Conservation (phyloP, 768 basidiomycete genomes). For the Hygrophorus pudorinus region DNA sequence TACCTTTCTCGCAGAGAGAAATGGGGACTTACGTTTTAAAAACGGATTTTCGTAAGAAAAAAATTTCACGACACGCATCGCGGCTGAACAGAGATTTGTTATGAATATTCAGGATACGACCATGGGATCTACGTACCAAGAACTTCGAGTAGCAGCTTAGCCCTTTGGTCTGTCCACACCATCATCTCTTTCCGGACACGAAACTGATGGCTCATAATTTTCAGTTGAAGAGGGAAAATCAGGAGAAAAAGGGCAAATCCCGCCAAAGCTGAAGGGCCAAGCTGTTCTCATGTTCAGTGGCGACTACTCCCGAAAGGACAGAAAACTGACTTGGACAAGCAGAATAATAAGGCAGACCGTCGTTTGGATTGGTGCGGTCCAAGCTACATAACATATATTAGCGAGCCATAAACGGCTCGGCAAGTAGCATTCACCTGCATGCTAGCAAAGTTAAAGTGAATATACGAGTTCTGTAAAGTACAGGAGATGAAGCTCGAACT, state of each 20-base stretch:
- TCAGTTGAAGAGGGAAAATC: constrained; percentile 53
- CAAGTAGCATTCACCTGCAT: no score
- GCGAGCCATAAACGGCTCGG: no score
- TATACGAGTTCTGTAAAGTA: background rate
- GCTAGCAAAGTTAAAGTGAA: no score
- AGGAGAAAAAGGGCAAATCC: constrained; percentile 60
- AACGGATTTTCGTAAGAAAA: constrained; percentile 68
- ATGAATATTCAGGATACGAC: background rate
- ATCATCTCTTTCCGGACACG: constrained; percentile 42
- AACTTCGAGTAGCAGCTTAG: constrained; percentile 57
- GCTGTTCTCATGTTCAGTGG: constrained; percentile 21
- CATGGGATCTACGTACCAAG: constrained; percentile 22
- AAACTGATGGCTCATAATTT: constrained; percentile 52
- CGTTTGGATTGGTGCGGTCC: constrained; percentile 64
- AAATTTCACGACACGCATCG: constrained; percentile 69
- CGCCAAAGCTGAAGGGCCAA: constrained; percentile 61
- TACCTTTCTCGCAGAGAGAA: background rate
- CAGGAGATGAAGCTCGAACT: constrained; percentile 18
- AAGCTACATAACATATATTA: constrained; percentile 24
- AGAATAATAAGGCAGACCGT: constrained; percentile 49
- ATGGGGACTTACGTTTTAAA: constrained; percentile 37
- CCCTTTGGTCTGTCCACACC: constrained; percentile 53
- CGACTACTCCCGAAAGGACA: background rate
- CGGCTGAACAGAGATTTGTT: constrained; percentile 22
- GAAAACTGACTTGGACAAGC: constrained; percentile 36